Base-by-base conservation (phyloP, 129 eudicot genomes). In the Arctium lappa region DNA sequence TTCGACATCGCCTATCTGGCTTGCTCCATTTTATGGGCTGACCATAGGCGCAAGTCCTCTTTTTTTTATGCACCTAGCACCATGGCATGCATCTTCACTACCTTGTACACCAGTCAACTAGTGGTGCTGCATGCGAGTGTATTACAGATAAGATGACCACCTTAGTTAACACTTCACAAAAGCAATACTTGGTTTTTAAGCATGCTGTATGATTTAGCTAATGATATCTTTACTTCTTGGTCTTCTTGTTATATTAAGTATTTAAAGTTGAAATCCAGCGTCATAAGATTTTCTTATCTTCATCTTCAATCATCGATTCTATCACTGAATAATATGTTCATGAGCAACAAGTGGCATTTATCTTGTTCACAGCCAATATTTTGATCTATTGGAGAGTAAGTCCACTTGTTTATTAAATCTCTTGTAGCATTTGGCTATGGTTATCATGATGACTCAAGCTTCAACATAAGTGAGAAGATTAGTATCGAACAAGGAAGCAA, bases 351-450 rank as follows among this genome's bases (percentile, higher is more conserved):
- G 16, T 48, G n/a, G 60, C n/a, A 48, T 48, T 48, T 48, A 48
- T 48, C 60, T 48, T 48, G 60, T 48, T 48, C n/a, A 48, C 15
- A 13, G 60, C 60, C 60, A 48, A 16, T 48, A 48, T 11, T 48
- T 48, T 22, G 27, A 4, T 48, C 60, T 48, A 16, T 48, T 48
- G 60, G 60, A 48, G 4, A 48, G n/a, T 48, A 48, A 48, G 60
- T 48, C 18, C 6, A 38, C 12, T 70, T 16, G n/a, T 27, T 66
- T 76, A 37, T 18, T 31, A 8, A 44, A 8, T 84, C 40, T 72
- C 72, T 42, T 84, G 78, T 74, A 90, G 97, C 92, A 86, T 92
- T 90, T 86, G 88, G 91, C 71, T 92, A 89, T 85, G 97, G 97
- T 63, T 86, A 85, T 87, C 97, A 92, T 60, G 97, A 92, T 85